Evolutionary conservation across 139 green algal genomes (phyloP).

Genomic region (Yamagishiella unicocca): DNA sequence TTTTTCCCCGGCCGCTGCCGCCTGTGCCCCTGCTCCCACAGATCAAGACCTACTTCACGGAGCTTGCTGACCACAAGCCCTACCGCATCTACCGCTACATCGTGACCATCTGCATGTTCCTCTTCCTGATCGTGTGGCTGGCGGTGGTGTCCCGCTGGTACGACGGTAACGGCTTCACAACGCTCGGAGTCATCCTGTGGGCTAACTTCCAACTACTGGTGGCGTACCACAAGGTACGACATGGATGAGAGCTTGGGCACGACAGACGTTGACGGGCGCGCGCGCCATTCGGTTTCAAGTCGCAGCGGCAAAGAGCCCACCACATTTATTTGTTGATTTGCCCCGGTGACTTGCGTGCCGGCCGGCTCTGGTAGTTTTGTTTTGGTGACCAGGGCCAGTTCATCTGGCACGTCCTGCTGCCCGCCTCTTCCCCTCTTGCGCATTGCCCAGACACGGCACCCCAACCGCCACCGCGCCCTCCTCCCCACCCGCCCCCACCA

Average conservation of each 20-base stretch:
- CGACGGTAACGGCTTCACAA: conserved; percentile 49
- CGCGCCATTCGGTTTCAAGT: no score
- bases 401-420: no score
- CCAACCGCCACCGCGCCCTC: neutral
- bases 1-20: no score
- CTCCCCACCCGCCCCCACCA: neutral
- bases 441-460: no score
- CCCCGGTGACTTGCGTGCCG: no score
- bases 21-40: neutral
- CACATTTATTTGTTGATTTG: no score
- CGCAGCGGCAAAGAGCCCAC: no score
- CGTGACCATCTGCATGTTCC: conserved; percentile 7
- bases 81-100: conserved; percentile 63
- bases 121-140: conserved; percentile 50
- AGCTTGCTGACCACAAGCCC: conserved; percentile 59
- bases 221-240: conserved; percentile 50
- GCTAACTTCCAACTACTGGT: conserved; percentile 64
- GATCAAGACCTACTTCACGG: conserved; percentile 46
- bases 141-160: conserved; percentile 33
- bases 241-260: no score
- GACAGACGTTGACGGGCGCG: no score
- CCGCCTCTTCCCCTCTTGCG: no score
- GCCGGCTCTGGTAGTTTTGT: no score
- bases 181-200: conserved; percentile 57
- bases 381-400: no score